A percentile compares a stretch with the other conserved stretches of the same genome.
phyloP scores from a whole-genome alignment of 768 basidiomycete genomes.

The Pleurotus djamor region DNA sequence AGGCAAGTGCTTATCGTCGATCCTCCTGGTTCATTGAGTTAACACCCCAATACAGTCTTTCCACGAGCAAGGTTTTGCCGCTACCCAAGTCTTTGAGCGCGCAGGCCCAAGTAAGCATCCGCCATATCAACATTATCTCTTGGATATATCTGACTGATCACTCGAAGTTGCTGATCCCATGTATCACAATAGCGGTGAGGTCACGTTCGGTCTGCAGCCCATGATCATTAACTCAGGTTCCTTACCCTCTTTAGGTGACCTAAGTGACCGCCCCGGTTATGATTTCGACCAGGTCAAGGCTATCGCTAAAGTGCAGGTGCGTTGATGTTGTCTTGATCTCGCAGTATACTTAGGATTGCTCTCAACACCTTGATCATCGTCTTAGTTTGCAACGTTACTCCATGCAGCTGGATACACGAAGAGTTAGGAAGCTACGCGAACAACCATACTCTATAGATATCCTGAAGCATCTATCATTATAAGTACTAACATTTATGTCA shows the following conservation, averaged over 20 bases:
- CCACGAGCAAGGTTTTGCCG: conserved; percentile 79
- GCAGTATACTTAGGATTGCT: background rate
- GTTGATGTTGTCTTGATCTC: conserved; percentile 12
- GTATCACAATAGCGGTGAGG: conserved; percentile 80
- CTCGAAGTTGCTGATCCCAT: conserved; percentile 76
- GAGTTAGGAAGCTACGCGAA: background rate
- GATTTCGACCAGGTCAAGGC: conserved; percentile 80
- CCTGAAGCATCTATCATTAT: no score
- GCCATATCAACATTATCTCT: background rate
- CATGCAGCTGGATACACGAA: conserved; percentile 8
- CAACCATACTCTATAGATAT: background rate
- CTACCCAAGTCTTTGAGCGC: conserved; percentile 87
- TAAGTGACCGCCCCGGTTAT: conserved; percentile 77
- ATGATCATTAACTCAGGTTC: conserved; percentile 5
- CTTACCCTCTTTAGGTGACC: conserved; percentile 47
- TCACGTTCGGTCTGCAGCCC: background rate
- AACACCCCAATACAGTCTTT: conserved; percentile 51
- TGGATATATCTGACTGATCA: conserved; percentile 2
- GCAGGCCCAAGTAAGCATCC: conserved; percentile 63
- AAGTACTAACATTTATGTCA: no score
- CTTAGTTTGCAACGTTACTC: conserved; percentile 12
- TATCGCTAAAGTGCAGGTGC: conserved; percentile 86
- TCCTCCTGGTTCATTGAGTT: background rate
- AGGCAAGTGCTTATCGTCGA: conserved; percentile 35
- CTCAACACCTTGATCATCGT: background rate